Conservation (phyloP, 2,329 filamentous ascomycete species). For the Aspergillus udagawae region DNA sequence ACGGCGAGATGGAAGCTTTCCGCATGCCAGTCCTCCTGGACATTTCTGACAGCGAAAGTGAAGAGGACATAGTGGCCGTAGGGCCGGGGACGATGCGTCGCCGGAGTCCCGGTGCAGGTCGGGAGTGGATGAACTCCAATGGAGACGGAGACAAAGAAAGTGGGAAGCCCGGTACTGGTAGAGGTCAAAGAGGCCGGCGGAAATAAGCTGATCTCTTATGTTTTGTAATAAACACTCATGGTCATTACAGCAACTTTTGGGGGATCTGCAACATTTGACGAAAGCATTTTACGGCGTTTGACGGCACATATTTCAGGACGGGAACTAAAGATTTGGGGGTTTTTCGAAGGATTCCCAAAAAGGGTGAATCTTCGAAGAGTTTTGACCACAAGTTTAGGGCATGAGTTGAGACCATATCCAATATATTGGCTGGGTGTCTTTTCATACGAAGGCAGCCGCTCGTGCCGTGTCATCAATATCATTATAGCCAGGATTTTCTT, state of each 20-base stretch:
- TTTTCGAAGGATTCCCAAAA: not conserved
- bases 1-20: conserved; percentile 61
- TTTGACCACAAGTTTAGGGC: not conserved
- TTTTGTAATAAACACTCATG: not conserved
- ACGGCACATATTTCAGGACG: not conserved
- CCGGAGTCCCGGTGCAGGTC: conserved; percentile 72
- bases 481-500: not conserved
- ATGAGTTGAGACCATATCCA: not conserved
- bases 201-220: conserved; percentile 17
- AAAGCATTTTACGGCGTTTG: not conserved
- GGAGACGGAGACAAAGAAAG: conserved; percentile 27
- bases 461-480: not conserved
- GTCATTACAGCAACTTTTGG: not conserved
- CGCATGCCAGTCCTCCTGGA: conserved; percentile 91
- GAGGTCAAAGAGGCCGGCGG: conserved; percentile 28
- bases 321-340: not conserved
- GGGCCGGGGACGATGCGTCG: conserved; percentile 79
- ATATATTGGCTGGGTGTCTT: not conserved
- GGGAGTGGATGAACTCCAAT: conserved; percentile 57
- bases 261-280: not conserved
- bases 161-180: conserved; percentile 18
- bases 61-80: conserved; percentile 73
- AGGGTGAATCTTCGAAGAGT: not conserved
- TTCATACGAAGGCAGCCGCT: not conserved
- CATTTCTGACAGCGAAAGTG: conserved; percentile 88